A percentile compares a stretch with the other conserved stretches of the same genome.
Evolutionary conservation across 2,329 filamentous ascomycete species (phyloP).

Genomic region (Fusarium devonianum): DNA sequence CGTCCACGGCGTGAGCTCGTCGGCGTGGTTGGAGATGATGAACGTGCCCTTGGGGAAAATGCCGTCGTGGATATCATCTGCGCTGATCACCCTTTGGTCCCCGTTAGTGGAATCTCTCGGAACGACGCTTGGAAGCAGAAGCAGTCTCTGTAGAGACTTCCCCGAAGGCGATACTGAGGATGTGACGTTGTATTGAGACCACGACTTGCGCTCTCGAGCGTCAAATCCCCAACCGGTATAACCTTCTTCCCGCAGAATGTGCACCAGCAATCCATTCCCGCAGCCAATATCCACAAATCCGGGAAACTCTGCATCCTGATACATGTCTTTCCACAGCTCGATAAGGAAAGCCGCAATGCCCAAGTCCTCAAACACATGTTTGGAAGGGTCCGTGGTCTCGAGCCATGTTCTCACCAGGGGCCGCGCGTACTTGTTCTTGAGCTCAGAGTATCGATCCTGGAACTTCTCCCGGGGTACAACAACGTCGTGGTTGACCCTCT

Average conservation of each 20-base stretch:
- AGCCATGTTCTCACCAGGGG: slow-evolving; percentile 78
- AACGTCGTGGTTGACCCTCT: slow-evolving; percentile 83
- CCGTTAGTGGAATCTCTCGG: slow-evolving; percentile 21
- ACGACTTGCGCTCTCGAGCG: slow-evolving; percentile 83
- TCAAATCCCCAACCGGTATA: slow-evolving; percentile 92
- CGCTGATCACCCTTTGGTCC: slow-evolving; percentile 17
- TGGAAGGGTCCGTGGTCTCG: slow-evolving; percentile 84
- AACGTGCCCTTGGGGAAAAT: slow-evolving; percentile 79
- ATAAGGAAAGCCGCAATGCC: slow-evolving; percentile 91
- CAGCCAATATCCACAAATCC: slow-evolving; percentile 97
- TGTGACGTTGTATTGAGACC: slow-evolving; percentile 70
- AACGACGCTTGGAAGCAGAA: slow-evolving; percentile 58
- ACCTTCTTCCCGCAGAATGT: slow-evolving; percentile 81
- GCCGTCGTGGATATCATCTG: slow-evolving; percentile 60
- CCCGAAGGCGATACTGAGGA: slow-evolving; percentile 40
- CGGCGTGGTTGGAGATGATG: slow-evolving; percentile 95
- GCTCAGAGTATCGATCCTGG: slow-evolving; percentile 80
- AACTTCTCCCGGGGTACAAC: slow-evolving; percentile 78
- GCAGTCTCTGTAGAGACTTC: slow-evolving; percentile 52
- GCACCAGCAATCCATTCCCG: slow-evolving; percentile 89
- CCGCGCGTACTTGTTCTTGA: slow-evolving; percentile 82
- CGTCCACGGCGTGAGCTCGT: slow-evolving; percentile 96
- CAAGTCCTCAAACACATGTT: slow-evolving; percentile 96
- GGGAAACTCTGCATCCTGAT: slow-evolving; percentile 68
- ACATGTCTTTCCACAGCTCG: slow-evolving; percentile 90